phyloP scores from a whole-genome alignment of 2,329 filamentous ascomycete species.

The Akanthomyces lecanii region DNA sequence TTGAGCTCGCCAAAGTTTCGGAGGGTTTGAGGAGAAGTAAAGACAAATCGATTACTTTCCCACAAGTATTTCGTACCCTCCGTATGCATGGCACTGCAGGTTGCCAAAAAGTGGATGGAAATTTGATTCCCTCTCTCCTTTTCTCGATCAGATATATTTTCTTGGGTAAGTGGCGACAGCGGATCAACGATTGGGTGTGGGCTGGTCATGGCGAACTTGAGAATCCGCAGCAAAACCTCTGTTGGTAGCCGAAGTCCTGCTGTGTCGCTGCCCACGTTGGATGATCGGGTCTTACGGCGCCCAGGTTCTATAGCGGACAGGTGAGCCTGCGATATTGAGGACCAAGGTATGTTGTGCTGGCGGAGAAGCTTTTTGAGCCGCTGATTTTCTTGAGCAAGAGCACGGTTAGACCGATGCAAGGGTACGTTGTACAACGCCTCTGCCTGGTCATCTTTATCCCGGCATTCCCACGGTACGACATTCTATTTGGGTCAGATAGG shows the following conservation, averaged over 20 bases:
- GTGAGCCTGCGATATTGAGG: slow-evolving; percentile 33
- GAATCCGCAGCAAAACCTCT: slow-evolving; percentile 49
- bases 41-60: slow-evolving; percentile 49
- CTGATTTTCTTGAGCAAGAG: slow-evolving; percentile 46
- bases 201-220: slow-evolving; percentile 48
- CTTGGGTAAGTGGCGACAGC: slow-evolving; percentile 40
- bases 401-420: slow-evolving; percentile 43
- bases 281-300: slow-evolving; percentile 32
- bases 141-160: slow-evolving; percentile 42
- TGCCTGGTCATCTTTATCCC: slow-evolving; percentile 49
- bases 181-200: slow-evolving; percentile 50
- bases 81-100: slow-evolving; percentile 44
- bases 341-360: slow-evolving; percentile 51
- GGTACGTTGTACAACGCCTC: slow-evolving; percentile 45
- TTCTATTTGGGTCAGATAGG: neutral
- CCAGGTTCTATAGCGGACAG: slow-evolving; percentile 29
- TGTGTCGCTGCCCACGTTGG: slow-evolving; percentile 26
- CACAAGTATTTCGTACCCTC: slow-evolving; percentile 50
- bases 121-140: slow-evolving; percentile 43
- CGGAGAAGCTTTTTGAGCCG: slow-evolving; percentile 48
- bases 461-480: slow-evolving; percentile 45
- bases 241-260: slow-evolving; percentile 44
- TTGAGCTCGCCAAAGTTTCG: slow-evolving; percentile 46
- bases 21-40: slow-evolving; percentile 49
- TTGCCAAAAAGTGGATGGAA: slow-evolving; percentile 50